Base-by-base conservation (phyloP, 2,329 filamentous ascomycete genomes). In the Alternaria burnsii region DNA sequence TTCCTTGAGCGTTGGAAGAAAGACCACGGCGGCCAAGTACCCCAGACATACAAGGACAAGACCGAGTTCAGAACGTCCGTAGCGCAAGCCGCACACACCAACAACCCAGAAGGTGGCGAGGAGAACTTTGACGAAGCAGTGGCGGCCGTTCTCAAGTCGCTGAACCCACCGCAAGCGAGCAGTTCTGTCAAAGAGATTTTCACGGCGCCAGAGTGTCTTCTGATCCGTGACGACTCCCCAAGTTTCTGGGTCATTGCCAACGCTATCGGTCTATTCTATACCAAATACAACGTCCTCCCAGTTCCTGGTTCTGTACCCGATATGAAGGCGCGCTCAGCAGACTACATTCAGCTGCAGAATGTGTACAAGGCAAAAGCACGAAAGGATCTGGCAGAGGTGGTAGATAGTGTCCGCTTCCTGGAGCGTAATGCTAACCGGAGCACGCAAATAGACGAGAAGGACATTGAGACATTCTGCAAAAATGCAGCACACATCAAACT, bases 101-200 rank as follows among this genome's bases (percentile, higher is more conserved):
- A 90, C 68, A 96, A 88, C 59, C 78, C 92, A 0, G 93, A 97
- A 76, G 94, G 93, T 46, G 92, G 91, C 58, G 95, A 99, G 75
- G 95, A 99, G 81, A 99, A 99, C 78, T 99, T 93, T 73, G 93
- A 97, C 62, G 95, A 99, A 79, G 96, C 95, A 4, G 88, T 89
- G 46, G 89, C 88, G 14, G 93, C 94, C 5, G 93, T 98, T 1
- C 84, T 98, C 71, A 97, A 97, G 78, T 91, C 91, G n/a, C 83
- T 99, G 32, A 89, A 90, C 43, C 81, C 84, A 18, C 88, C 90
- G 46, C 86, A 86, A 26, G 78, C 96, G 20, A 88, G 90, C 41
- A 87, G 87, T 44, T 86, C 88, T 3, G 85, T 97, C 41, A 88
- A 86, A 63, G 89, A 94, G 65, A 88, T 98, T 9, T 94, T 99